A percentile compares a stretch with the other conserved stretches of the same genome.
Conservation (phyloP, 768 basidiomycete species). For the Obba rivulosa region DNA sequence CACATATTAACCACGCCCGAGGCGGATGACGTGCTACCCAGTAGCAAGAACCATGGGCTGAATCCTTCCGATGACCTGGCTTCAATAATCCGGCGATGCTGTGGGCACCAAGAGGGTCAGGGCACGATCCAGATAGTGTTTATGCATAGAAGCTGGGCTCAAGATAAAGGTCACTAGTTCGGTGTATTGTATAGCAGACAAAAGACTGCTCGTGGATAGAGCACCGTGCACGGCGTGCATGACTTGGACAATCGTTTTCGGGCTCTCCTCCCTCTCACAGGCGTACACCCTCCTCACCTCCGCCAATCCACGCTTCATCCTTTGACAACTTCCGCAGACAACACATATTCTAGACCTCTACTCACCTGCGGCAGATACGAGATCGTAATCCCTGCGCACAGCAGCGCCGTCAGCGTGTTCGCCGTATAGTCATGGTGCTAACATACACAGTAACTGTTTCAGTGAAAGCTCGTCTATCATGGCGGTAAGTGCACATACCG, state of each 20-base stretch:
- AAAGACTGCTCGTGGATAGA: too few relatives aligned
- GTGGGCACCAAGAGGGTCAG: too few relatives aligned
- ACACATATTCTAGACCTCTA: conserved; percentile 6
- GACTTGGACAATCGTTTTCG: too few relatives aligned
- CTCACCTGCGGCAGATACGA: conserved; percentile 82
- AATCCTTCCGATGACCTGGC: conserved; percentile 82
- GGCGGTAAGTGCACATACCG: not conserved
- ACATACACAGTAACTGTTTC: not conserved
- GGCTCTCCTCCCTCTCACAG: too few relatives aligned
- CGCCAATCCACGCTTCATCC: too few relatives aligned
- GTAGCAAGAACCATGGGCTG: conserved; percentile 85
- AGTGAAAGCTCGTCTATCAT: not conserved
- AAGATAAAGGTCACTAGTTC: too few relatives aligned
- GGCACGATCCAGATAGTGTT: too few relatives aligned
- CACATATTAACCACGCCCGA: conserved; percentile 84
- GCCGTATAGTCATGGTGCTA: conserved; percentile 74
- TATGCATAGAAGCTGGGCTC: too few relatives aligned
- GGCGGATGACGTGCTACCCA: conserved; percentile 82
- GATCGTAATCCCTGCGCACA: conserved; percentile 67
- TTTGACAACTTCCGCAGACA: too few relatives aligned
- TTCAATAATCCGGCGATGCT: conserved; percentile 80
- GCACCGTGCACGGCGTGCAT: too few relatives aligned
- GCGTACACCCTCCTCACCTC: too few relatives aligned
- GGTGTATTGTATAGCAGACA: too few relatives aligned
- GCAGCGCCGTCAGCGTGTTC: conserved; percentile 54